A percentile compares a stretch with the other conserved stretches of the same genome.
These are phyloP conservation scores for Omphalotus guepiniiformis DNA, from an alignment of 768 basidiomycete genomes.

Conservation along the genomic window DNA sequence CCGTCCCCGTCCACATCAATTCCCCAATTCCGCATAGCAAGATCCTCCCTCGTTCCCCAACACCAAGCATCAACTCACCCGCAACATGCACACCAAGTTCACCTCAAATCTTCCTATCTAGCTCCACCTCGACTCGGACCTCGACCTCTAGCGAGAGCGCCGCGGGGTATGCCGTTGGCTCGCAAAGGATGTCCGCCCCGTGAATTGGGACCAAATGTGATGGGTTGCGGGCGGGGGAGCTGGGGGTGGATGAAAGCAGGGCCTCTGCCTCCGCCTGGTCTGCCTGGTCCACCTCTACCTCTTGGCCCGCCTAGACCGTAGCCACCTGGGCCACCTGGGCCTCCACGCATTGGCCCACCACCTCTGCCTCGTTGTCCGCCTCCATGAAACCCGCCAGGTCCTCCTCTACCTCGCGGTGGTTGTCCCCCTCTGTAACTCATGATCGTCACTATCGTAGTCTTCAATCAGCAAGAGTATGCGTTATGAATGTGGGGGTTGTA, in stretches of 20 bases:
- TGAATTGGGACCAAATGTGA: constrained; percentile 51
- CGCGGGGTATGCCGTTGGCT: constrained; percentile 39
- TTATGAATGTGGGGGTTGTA: no score
- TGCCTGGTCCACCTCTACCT: constrained; percentile 14
- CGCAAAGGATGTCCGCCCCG: constrained; percentile 69
- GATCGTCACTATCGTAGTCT: no score
- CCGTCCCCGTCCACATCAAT: no score
- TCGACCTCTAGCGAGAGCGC: constrained; percentile 24
- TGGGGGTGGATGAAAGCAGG: constrained; percentile 12
- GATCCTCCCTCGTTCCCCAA: no score
- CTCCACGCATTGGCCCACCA: constrained; percentile 21
- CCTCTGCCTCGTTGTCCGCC: constrained; percentile 16
- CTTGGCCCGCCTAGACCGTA: constrained; percentile 11
- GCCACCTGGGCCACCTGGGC: constrained; percentile 21
- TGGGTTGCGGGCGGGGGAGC: constrained; percentile 25
- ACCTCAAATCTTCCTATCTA: no score
- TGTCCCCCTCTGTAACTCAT: not conserved
- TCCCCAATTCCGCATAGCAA: no score
- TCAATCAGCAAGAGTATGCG: no score
- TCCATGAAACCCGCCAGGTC: constrained; percentile 13
- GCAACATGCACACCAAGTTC: no score
- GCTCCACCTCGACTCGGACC: not conserved
- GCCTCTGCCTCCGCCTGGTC: constrained; percentile 9
- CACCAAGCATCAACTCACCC: constrained; percentile 23
- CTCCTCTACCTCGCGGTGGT: constrained; percentile 12